Conservation (phyloP, 139 green algal genomes). For the Coelastrella sp. region DNA sequence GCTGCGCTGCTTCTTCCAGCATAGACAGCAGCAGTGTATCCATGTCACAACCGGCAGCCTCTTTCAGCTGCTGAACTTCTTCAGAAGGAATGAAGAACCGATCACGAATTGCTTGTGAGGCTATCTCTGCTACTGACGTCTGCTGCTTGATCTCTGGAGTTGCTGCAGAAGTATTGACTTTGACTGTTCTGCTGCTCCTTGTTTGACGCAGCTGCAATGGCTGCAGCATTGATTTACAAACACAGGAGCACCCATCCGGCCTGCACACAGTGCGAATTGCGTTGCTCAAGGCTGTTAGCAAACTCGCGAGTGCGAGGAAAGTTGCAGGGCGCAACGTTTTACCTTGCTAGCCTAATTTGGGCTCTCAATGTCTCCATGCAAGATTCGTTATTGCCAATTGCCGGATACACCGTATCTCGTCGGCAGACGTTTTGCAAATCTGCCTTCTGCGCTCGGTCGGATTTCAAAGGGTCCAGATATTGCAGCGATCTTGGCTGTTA, state of each 20-base stretch:
- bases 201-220: neutral
- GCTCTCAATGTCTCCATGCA: too few species aligned
- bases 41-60: conserved; percentile 46
- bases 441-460: too few species aligned
- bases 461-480: too few species aligned
- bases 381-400: too few species aligned
- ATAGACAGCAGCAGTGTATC: conserved; percentile 76
- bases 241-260: neutral
- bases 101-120: neutral
- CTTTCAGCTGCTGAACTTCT: conserved; percentile 62
- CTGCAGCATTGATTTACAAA: neutral
- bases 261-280: neutral
- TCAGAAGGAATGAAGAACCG: conserved; percentile 31
- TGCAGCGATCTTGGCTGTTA: too few species aligned
- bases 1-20: conserved; percentile 68
- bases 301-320: neutral
- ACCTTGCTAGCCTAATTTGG: too few species aligned
- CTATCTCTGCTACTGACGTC: neutral
- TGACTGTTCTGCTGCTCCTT: conserved; percentile 58
- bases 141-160: neutral
- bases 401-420: too few species aligned
- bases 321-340: neutral
- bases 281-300: too few species aligned
- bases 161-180: conserved; percentile 62
- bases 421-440: too few species aligned